These are phyloP conservation scores for Aulographum hederae DNA, from an alignment of 2,329 filamentous ascomycete genomes.

Conservation along the genomic window DNA sequence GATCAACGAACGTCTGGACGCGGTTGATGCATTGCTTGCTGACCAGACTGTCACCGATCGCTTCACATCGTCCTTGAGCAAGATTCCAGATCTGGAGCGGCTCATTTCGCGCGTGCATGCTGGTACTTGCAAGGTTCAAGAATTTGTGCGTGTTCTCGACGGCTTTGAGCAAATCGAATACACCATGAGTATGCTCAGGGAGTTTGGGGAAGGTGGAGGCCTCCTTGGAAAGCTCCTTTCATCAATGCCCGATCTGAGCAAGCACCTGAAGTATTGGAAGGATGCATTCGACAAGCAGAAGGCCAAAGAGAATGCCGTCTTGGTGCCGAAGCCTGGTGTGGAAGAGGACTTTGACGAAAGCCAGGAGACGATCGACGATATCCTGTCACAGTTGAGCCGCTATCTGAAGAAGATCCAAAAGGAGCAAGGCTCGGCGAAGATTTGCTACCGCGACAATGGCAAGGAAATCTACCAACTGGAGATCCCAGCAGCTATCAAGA, in stretches of 20 bases:
- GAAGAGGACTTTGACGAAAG: slow-evolving; percentile 87
- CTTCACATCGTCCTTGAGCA: slow-evolving; percentile 73
- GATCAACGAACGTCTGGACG: slow-evolving; percentile 88
- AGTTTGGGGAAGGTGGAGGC: slow-evolving; percentile 59
- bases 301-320: slow-evolving; percentile 59
- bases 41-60: slow-evolving; percentile 66
- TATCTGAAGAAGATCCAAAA: slow-evolving; percentile 54
- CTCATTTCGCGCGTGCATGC: slow-evolving; percentile 91
- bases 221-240: slow-evolving; percentile 69
- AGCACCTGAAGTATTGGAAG: slow-evolving; percentile 68
- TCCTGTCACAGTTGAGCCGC: slow-evolving; percentile 53
- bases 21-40: slow-evolving; percentile 79
- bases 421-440: slow-evolving; percentile 52
- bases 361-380: slow-evolving; percentile 53
- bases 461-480: slow-evolving; percentile 97
- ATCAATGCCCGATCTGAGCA: slow-evolving; percentile 68
- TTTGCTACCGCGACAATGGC: slow-evolving; percentile 50
- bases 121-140: slow-evolving; percentile 70
- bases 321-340: slow-evolving; percentile 73
- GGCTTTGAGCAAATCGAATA: slow-evolving; percentile 97
- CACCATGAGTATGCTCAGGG: slow-evolving; percentile 62
- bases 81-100: slow-evolving; percentile 85
- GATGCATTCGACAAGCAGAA: slow-evolving; percentile 72
- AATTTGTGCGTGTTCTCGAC: slow-evolving; percentile 85
- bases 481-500: slow-evolving; percentile 66